phyloP scores from a whole-genome alignment of 176 grass and related monocot species.

The Musa itinerans region DNA sequence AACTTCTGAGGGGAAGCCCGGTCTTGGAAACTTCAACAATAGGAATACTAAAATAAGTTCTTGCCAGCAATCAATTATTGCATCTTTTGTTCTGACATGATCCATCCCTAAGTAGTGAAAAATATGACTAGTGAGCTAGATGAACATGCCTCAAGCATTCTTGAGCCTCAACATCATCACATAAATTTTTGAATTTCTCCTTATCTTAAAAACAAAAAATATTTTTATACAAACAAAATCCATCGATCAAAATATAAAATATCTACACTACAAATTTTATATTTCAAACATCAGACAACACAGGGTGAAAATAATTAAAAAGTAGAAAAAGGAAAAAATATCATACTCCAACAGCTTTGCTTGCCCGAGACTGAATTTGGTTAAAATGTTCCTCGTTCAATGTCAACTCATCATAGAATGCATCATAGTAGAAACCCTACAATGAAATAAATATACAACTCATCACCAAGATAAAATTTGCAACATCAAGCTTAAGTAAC shows the following conservation, averaged over 20 bases:
- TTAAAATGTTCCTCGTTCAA: constrained; percentile 83
- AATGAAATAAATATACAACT: constrained; percentile 12
- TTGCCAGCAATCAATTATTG: background rate
- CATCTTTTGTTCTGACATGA: background rate
- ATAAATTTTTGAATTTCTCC: too few species aligned
- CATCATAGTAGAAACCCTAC: constrained; percentile 98
- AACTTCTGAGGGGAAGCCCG: background rate
- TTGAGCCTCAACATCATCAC: too few species aligned
- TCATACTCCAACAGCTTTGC: constrained; percentile 79
- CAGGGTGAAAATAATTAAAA: background rate
- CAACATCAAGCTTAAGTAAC: background rate
- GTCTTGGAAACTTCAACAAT: background rate
- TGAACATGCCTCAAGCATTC: background rate
- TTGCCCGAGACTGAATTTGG: constrained; percentile 66
- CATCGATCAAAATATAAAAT: background rate
- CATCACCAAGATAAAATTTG: background rate
- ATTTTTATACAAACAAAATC: too few species aligned
- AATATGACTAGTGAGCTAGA: background rate
- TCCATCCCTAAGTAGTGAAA: too few species aligned
- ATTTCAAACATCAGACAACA: background rate
- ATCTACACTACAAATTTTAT: background rate
- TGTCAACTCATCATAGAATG: constrained; percentile 69
- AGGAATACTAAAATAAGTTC: background rate
- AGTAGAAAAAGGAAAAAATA: background rate
- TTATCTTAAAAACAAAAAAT: too few species aligned